Percentiles rank a stretch among this genome's conserved stretches.
Evolutionary conservation across 306 rosid genomes (phyloP).

Genomic region (Corylus americana): DNA sequence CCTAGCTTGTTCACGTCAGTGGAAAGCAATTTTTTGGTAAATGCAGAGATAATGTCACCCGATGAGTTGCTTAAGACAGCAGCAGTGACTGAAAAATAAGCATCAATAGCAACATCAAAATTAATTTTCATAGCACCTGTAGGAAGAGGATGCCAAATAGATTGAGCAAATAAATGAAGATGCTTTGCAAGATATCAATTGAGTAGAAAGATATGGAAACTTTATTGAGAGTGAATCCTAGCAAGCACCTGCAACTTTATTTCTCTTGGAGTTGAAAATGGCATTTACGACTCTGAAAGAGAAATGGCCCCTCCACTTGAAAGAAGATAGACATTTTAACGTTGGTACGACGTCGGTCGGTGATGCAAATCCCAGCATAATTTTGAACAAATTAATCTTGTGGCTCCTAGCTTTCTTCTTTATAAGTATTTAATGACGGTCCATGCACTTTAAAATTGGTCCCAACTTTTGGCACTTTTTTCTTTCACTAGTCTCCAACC

Average conservation of each 20-base stretch:
- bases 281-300: neutral
- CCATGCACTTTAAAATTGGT: slow-evolving; percentile 9
- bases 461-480: slow-evolving; percentile 15
- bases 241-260: neutral
- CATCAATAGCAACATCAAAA: too few relatives aligned
- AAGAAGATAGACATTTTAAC: neutral
- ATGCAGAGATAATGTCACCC: too few relatives aligned
- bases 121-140: too few relatives aligned
- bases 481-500: slow-evolving; percentile 13
- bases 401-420: neutral
- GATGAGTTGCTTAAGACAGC: too few relatives aligned
- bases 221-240: neutral
- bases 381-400: neutral
- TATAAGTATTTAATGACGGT: neutral
- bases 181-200: slow-evolving; percentile 25
- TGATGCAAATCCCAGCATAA: neutral
- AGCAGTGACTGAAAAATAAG: too few relatives aligned
- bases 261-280: slow-evolving; percentile 15
- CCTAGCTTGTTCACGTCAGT: too few relatives aligned
- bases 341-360: neutral
- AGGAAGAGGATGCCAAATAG: too few relatives aligned
- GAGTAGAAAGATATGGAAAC: neutral
- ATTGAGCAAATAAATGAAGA: too few relatives aligned
- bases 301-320: neutral
- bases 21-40: too few relatives aligned